Evolutionary conservation across 2,329 filamentous ascomycete genomes (phyloP).

Genomic region (Ilyonectria sp.): DNA sequence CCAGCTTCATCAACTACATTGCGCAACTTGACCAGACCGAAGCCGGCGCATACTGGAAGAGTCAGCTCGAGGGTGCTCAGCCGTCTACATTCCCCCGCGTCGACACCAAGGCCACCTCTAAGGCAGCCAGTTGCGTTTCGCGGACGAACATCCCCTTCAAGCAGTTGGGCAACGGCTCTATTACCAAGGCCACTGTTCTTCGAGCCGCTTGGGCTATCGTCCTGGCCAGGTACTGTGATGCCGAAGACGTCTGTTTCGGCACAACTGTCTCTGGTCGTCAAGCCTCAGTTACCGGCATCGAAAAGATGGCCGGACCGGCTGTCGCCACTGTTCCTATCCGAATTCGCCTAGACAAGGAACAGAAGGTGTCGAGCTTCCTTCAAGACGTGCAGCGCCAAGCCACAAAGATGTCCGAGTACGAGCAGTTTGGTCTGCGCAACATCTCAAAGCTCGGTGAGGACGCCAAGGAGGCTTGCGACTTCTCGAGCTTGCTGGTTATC

Average conservation of each 20-base stretch:
- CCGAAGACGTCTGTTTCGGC: constrained; percentile 59
- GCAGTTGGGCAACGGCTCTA: constrained; percentile 28
- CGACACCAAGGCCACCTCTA: constrained; percentile 58
- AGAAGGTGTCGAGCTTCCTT: constrained; percentile 57
- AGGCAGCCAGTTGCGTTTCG: constrained; percentile 59
- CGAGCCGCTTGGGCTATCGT: constrained; percentile 66
- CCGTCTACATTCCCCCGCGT: constrained; percentile 56
- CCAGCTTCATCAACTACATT: constrained; percentile 13
- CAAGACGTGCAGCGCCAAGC: constrained; percentile 44
- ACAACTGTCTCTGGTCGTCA: constrained; percentile 59
- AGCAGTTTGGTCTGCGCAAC: constrained; percentile 35
- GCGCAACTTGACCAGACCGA: neutral
- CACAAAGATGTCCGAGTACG: constrained; percentile 28
- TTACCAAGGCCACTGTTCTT: constrained; percentile 35
- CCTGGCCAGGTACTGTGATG: constrained; percentile 62
- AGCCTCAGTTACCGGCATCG: constrained; percentile 38
- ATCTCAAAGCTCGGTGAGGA: constrained; percentile 36
- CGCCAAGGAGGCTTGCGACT: constrained; percentile 5
- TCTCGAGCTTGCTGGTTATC: constrained; percentile 28
- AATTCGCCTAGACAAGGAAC: constrained; percentile 44
- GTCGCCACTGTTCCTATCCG: constrained; percentile 51
- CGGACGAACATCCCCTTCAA: constrained; percentile 1
- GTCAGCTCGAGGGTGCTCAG: constrained; percentile 35
- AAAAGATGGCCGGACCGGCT: constrained; percentile 46
- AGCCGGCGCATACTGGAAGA: constrained; percentile 8